These are phyloP conservation scores for Astrephomene gubernaculifera DNA, from an alignment of 139 green algal genomes.

Conservation along the genomic window DNA sequence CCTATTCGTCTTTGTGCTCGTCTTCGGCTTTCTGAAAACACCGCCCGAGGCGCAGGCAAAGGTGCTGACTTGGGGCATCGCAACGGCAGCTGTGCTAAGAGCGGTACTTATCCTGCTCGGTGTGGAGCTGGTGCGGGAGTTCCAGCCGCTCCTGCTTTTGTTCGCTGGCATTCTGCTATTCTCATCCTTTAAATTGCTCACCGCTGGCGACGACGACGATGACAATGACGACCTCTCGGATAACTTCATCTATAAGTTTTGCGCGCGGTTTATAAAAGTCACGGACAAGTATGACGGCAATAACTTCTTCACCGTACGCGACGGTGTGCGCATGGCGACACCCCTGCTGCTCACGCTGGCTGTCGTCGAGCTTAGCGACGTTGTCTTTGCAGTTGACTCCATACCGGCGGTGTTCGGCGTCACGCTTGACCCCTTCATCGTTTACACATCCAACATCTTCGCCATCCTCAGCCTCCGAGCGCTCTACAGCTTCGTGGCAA, in stretches of 20 bases:
- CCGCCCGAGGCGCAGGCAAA: conserved; percentile 79
- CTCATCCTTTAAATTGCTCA: conserved; percentile 82
- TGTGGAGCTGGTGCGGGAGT: conserved; percentile 84
- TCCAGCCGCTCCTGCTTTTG: conserved; percentile 89
- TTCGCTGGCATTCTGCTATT: conserved; percentile 96
- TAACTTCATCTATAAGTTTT: conserved; percentile 84
- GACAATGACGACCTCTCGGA: conserved; percentile 77
- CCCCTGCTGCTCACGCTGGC: conserved; percentile 93
- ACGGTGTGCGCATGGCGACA: conserved; percentile 73
- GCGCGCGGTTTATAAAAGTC: conserved; percentile 75
- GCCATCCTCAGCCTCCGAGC: conserved; percentile 87
- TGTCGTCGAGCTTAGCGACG: conserved; percentile 94
- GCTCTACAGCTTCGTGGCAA: conserved; percentile 79
- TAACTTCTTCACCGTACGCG: conserved; percentile 89
- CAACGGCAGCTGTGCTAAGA: conserved; percentile 89
- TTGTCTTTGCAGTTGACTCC: conserved; percentile 94
- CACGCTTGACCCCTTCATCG: conserved; percentile 97
- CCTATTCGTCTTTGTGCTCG: conserved; percentile 98
- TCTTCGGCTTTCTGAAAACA: conserved; percentile 95
- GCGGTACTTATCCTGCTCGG: conserved; percentile 88
- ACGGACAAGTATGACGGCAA: conserved; percentile 88
- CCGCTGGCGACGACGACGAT: conserved; percentile 69
- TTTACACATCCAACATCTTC: conserved; percentile 97
- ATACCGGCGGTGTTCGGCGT: conserved; percentile 89
- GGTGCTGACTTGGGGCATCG: conserved; percentile 93